phyloP scores from a whole-genome alignment of 495 filamentous ascomycete genomes.

The Astrocystis sublimbata region DNA sequence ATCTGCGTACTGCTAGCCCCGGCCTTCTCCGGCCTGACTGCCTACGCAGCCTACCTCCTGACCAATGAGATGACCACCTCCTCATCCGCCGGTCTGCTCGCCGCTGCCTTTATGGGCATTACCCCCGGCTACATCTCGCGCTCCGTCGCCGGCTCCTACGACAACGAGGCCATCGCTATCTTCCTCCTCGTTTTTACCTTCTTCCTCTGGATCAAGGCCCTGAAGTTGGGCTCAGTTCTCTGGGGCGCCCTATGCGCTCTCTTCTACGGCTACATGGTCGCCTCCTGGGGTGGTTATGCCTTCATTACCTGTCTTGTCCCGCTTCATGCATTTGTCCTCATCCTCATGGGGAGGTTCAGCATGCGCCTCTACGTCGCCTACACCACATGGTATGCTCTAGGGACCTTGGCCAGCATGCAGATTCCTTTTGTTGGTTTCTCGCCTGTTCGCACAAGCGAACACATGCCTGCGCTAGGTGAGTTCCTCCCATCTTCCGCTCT shows the following conservation, averaged over 20 bases:
- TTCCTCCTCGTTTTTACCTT: constrained; percentile 99
- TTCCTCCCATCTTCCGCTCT: constrained; percentile 14
- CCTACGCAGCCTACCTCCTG: constrained; percentile 89
- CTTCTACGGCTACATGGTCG: constrained; percentile 99
- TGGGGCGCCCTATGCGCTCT: constrained; percentile 94
- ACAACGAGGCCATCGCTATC: constrained; percentile 99
- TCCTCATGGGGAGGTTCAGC: constrained; percentile 97
- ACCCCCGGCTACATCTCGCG: constrained; percentile 96
- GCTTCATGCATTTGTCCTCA: constrained; percentile 90
- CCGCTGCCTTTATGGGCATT: constrained; percentile 96
- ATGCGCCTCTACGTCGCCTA: constrained; percentile 93
- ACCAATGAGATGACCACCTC: constrained; percentile 95
- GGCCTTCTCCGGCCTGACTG: constrained; percentile 92
- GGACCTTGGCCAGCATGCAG: constrained; percentile 98
- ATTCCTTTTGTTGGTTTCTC: constrained; percentile 98
- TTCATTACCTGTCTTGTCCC: constrained; percentile 99
- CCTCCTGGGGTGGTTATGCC: constrained; percentile 99
- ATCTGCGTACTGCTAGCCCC: constrained; percentile 97
- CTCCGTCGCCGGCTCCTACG: constrained; percentile 97
- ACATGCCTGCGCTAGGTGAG: constrained; percentile 95
- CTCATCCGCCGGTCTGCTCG: constrained; percentile 90
- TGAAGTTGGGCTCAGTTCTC: constrained; percentile 92
- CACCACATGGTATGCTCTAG: constrained; percentile 95
- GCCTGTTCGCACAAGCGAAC: constrained; percentile 94
- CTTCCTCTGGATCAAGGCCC: constrained; percentile 97